Evolutionary conservation across 306 rosid species (phyloP).

Genomic region (Acacia acuminata): DNA sequence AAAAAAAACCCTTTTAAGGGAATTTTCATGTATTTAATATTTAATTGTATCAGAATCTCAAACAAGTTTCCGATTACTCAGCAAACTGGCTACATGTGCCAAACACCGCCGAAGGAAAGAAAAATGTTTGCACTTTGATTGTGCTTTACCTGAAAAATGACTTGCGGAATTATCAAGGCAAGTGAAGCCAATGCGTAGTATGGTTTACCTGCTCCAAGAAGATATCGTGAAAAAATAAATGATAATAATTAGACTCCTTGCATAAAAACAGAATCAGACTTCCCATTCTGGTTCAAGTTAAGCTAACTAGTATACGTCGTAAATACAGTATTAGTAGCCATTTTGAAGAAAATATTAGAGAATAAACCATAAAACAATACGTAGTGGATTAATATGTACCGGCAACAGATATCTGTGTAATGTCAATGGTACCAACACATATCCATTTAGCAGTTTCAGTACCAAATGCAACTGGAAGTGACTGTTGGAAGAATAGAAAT

Average conservation of each 20-base stretch:
- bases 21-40: not conserved
- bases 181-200: conserved; percentile 82
- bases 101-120: not conserved
- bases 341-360: conserved; percentile 3
- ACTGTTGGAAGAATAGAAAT: too few species aligned
- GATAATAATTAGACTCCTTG: not conserved
- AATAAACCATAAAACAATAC: too few species aligned
- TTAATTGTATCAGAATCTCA: not conserved
- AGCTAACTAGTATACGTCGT: too few species aligned
- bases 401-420: too few species aligned
- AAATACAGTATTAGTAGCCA: not conserved
- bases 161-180: conserved; percentile 80
- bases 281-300: not conserved
- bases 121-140: not conserved
- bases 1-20: too few species aligned
- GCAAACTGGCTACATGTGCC: not conserved
- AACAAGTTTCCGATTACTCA: not conserved
- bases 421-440: too few species aligned
- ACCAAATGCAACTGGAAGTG: too few species aligned
- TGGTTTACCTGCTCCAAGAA: conserved; percentile 89
- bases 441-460: too few species aligned
- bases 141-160: conserved; percentile 76
- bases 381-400: too few species aligned
- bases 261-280: not conserved
- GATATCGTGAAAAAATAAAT: conserved; percentile 65